Evolutionary conservation across 2,329 filamentous ascomycete species (phyloP).

Genomic region (Trichoderma atrobrunneum): DNA sequence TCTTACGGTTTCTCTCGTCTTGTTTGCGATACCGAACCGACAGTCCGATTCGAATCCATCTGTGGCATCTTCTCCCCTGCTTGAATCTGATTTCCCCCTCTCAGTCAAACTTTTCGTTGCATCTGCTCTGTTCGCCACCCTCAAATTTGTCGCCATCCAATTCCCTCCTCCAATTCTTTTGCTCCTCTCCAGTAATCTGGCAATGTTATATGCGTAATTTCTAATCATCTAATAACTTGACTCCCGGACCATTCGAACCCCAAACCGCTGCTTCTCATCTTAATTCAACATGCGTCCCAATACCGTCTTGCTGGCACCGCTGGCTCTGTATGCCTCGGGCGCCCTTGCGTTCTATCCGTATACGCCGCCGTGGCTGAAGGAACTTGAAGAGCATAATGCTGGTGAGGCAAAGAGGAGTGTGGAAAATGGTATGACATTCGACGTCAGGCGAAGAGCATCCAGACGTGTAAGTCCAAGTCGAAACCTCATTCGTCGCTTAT

Average conservation of each 20-base stretch:
- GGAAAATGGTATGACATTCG: constrained; percentile 36
- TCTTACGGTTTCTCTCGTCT: not conserved
- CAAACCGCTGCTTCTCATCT: not conserved
- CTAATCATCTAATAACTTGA: constrained; percentile 19
- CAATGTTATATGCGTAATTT: constrained; percentile 21
- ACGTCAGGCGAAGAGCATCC: constrained; percentile 39
- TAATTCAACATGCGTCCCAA: constrained; percentile 38
- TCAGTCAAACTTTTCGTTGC: not conserved
- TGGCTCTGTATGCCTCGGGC: constrained; percentile 47
- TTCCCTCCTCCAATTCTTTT: not conserved
- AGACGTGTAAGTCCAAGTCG: not conserved
- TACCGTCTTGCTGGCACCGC: constrained; percentile 39
- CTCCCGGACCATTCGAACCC: not conserved
- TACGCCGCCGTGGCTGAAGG: constrained; percentile 37
- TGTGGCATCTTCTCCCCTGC: not conserved
- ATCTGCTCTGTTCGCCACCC: not conserved
- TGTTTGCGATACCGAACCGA: not conserved
- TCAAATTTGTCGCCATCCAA: not conserved
- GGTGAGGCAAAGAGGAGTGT: constrained; percentile 28
- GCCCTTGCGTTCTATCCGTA: constrained; percentile 50
- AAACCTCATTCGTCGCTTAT: not conserved
- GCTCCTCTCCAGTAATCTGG: constrained; percentile 4
- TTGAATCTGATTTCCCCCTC: not conserved
- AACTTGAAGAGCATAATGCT: constrained; percentile 27
- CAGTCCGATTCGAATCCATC: not conserved